A percentile compares a stretch with the other conserved stretches of the same genome.
Evolutionary conservation across 768 basidiomycete genomes (phyloP).

Genomic region (Podaxis sp.): DNA sequence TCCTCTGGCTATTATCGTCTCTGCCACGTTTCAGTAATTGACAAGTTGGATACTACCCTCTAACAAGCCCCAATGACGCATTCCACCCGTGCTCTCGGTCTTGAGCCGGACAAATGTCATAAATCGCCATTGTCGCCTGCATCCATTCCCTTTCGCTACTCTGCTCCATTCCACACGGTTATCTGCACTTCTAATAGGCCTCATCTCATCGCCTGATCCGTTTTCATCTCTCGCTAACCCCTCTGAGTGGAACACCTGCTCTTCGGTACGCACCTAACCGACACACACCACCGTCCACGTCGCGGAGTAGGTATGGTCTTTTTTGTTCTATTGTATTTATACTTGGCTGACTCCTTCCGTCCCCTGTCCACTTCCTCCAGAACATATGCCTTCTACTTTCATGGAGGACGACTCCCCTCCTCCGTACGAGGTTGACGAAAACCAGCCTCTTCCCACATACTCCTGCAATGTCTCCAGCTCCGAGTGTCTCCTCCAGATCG

Average conservation of each 20-base stretch:
- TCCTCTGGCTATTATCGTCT: neutral
- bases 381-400: slow-evolving; percentile 2
- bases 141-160: neutral
- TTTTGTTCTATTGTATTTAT: neutral
- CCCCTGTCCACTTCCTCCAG: neutral
- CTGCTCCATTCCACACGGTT: slow-evolving; percentile 7
- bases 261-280: slow-evolving; percentile 1
- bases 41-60: neutral
- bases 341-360: neutral
- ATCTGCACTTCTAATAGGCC: neutral
- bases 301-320: slow-evolving; percentile 3
- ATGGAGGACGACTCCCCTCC: slow-evolving; percentile 13
- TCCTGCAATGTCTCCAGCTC: slow-evolving; percentile 25
- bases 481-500: slow-evolving; percentile 35
- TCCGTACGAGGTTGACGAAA: slow-evolving; percentile 20
- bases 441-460: slow-evolving; percentile 23
- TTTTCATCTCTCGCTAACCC: neutral
- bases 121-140: neutral
- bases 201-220: slow-evolving; percentile 7
- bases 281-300: neutral
- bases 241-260: neutral
- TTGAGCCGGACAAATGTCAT: neutral
- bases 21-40: neutral
- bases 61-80: neutral
- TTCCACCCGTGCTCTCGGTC: neutral